Evolutionary conservation across 1,284 basidiomycete genomes (phyloP).

Genomic region (Mycena sp.): DNA sequence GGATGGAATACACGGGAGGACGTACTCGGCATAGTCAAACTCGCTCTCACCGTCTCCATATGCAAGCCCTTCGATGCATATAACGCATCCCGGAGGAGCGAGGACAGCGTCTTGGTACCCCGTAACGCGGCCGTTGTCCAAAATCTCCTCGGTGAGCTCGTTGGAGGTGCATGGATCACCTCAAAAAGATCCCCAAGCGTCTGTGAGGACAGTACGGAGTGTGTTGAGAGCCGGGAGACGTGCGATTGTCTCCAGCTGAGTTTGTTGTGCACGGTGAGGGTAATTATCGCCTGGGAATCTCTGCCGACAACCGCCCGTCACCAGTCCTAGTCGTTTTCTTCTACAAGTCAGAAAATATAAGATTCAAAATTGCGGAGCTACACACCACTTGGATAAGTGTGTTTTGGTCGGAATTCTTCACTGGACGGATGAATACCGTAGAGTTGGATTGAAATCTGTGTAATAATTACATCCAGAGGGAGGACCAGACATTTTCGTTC

Average conservation of each 20-base stretch:
- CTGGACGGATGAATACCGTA: slow-evolving; percentile 67
- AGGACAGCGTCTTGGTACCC: slow-evolving; percentile 42
- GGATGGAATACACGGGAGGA: slow-evolving; percentile 12
- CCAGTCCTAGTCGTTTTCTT: slow-evolving; percentile 42
- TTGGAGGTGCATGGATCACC: slow-evolving; percentile 70
- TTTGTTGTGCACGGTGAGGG: slow-evolving; percentile 66
- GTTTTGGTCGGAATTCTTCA: slow-evolving; percentile 74
- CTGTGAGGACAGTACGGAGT: slow-evolving; percentile 74
- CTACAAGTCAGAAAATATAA: slow-evolving; percentile 10
- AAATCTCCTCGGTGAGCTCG: slow-evolving; percentile 56
- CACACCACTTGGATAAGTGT: slow-evolving; percentile 58
- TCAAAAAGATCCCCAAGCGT: slow-evolving; percentile 72
- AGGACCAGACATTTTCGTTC: slow-evolving; percentile 7
- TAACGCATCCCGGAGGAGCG: slow-evolving; percentile 50
- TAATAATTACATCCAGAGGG: background rate
- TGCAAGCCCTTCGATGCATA: slow-evolving; percentile 66
- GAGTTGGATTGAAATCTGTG: slow-evolving; percentile 61
- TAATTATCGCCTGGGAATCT: slow-evolving; percentile 57
- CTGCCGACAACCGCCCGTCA: slow-evolving; percentile 33
- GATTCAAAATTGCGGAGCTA: slow-evolving; percentile 2
- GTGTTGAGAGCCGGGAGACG: slow-evolving; percentile 71
- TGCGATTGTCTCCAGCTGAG: slow-evolving; percentile 68
- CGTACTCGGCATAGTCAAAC: slow-evolving; percentile 70
- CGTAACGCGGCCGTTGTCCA: slow-evolving; percentile 45
- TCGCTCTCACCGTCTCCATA: slow-evolving; percentile 63